Percentiles rank a stretch among this genome's conserved stretches.
Conservation (phyloP, 148 eudicot species). For the Amaranthus hypochondriacus region DNA sequence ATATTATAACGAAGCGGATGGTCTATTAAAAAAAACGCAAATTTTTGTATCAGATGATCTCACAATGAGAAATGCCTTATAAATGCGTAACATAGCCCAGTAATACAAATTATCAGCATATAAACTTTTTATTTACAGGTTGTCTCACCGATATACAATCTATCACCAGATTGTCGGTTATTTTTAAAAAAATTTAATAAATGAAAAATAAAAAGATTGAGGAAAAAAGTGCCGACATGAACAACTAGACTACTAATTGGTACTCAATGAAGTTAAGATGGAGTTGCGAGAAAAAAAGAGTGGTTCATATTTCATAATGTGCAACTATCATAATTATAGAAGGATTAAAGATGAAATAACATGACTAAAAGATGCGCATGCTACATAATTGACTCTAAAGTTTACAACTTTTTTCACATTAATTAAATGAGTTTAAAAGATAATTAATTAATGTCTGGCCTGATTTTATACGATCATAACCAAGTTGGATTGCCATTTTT, state of each 20-base stretch:
- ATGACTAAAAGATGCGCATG: conserved; percentile 14
- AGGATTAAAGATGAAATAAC: neutral
- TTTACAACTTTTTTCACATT: neutral
- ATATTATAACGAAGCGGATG: too few relatives aligned
- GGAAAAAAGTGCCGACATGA: neutral
- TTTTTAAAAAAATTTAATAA: neutral
- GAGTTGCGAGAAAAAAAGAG: conserved; percentile 1
- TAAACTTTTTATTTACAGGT: too few relatives aligned
- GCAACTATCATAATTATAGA: neutral
- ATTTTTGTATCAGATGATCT: too few relatives aligned
- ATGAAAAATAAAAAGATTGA: neutral
- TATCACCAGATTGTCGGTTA: neutral
- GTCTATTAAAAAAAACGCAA: too few relatives aligned
- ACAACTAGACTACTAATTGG: conserved; percentile 9
- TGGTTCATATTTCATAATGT: neutral
- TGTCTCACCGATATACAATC: too few relatives aligned
- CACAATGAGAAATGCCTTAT: too few relatives aligned
- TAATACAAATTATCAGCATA: too few relatives aligned
- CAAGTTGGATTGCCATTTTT: neutral
- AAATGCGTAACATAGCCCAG: too few relatives aligned
- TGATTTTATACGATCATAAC: conserved; percentile 12
- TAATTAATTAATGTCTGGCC: conserved; percentile 16
- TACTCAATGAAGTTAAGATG: neutral
- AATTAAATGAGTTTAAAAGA: neutral
- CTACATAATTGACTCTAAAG: conserved; percentile 1